These are phyloP conservation scores for Barbarea vulgaris DNA, from an alignment of 345 rosid species.

Conservation along the genomic window DNA sequence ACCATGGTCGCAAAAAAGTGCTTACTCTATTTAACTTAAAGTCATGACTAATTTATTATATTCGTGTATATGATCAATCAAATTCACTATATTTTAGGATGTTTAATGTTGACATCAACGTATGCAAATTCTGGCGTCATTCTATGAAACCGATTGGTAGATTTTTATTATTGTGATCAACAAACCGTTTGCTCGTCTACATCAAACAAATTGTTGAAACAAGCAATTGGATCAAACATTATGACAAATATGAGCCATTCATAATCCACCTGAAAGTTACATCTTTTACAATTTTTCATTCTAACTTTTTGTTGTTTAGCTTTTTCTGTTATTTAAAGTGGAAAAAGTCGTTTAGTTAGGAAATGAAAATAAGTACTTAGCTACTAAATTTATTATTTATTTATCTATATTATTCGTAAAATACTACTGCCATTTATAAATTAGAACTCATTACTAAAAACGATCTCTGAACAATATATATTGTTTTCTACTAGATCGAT, in stretches of 20 bases:
- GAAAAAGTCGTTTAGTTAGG: background rate
- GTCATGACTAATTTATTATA: background rate
- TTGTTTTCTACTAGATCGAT: background rate
- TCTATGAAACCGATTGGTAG: background rate
- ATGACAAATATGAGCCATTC: background rate
- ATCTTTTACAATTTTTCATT: background rate
- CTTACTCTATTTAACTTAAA: slow-evolving; percentile 10
- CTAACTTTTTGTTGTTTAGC: background rate
- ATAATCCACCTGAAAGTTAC: background rate
- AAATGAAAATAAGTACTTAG: background rate
- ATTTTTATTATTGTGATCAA: background rate
- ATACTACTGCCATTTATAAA: background rate
- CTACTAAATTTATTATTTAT: background rate
- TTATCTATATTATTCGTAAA: no score
- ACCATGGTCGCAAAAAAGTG: slow-evolving; percentile 32
- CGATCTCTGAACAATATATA: background rate
- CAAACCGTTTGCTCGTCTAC: background rate
- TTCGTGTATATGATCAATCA: slow-evolving; percentile 8
- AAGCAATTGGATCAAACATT: background rate
- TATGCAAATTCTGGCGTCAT: slow-evolving; percentile 1
- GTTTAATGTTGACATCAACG: slow-evolving; percentile 10
- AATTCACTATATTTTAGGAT: slow-evolving; percentile 6
- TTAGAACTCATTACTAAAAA: background rate
- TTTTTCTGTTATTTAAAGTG: background rate
- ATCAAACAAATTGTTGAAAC: slow-evolving; percentile 7